Evolutionary conservation across 345 rosid species (phyloP).

Genomic region (Moringa oleifera): DNA sequence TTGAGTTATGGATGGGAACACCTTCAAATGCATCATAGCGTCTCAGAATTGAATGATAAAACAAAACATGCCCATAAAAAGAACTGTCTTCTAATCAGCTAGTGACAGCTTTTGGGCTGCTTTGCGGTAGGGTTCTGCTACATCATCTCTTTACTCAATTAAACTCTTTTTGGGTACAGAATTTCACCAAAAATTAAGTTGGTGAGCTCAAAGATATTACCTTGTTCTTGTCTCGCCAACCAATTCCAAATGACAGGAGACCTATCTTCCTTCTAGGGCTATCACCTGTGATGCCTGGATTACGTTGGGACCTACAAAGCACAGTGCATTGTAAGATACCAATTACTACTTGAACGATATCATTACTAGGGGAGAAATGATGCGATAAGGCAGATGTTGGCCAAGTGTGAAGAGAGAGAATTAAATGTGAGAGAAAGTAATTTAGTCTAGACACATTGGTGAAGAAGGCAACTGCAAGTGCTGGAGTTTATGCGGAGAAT

Average conservation of each 20-base stretch:
- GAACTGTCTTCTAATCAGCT: neutral
- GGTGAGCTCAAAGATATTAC: slow-evolving; percentile 29
- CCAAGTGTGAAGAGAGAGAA: neutral
- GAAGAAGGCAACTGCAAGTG: neutral
- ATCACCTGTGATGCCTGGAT: slow-evolving; percentile 32
- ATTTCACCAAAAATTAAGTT: neutral
- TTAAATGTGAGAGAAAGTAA: too few species aligned
- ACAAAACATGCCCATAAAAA: neutral
- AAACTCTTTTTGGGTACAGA: neutral
- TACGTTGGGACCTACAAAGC: slow-evolving; percentile 34
- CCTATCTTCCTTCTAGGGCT: slow-evolving; percentile 49
- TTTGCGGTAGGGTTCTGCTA: neutral
- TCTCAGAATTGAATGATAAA: neutral
- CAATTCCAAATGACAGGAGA: slow-evolving; percentile 52
- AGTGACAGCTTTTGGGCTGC: neutral
- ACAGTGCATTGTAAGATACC: slow-evolving; percentile 13
- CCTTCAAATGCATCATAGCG: neutral
- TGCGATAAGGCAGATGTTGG: neutral
- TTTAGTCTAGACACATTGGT: neutral
- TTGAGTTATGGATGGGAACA: neutral
- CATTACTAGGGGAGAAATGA: neutral
- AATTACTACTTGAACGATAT: neutral
- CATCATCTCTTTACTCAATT: neutral
- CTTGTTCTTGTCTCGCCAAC: slow-evolving; percentile 85
- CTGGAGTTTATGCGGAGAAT: neutral